Evolutionary conservation across 768 basidiomycete genomes (phyloP), one percentile per base, ranked within the genome.

Genomic region (Lactarius evosmus): DNA sequence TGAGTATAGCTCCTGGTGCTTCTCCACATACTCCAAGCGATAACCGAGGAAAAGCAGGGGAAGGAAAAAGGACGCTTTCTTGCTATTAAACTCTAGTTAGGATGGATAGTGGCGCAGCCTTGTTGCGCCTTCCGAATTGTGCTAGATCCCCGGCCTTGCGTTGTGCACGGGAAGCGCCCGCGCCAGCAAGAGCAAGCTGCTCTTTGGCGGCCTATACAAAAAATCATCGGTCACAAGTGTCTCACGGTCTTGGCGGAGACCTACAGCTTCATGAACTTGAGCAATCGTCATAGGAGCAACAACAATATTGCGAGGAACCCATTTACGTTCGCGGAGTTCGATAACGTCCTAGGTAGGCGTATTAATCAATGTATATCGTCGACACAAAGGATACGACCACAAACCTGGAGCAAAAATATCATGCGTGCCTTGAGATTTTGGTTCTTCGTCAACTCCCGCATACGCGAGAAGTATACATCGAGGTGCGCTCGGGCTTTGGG

Each of bases 381-480:
- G 30, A 14, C 60, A 58, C 29, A 16, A 33, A 25, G 54, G 14
- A 66, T 57, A 12, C 60, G 16, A 25, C 2, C 44, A 77, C 83
- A 61, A 65, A 96, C 95, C 86, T 93, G 86, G 62, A 99, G 82
- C 95, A 98, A 97, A 77, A 91, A 98, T 60, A 88, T 86, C 84
- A 97, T 91, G 70, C 96, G 89, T 17, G 93, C 83, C 62, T 85
- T 86, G 66, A 97, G 85, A 57, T 88, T 86, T 17, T 69, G 75
- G 69, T 85, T 91, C 77, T 87, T 87, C 46, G 82, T 78, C 66
- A 98, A 78, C 73, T 90, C 86, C 72, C 85, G 85, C 86, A 99
- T 94, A 61, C 96, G 84, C 38, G 83, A 80, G 80, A 98, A 97
- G 82, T 97, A 97, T 34, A 95, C 88, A 69, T 91, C 88, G 85